Percentiles rank a stretch among this genome's conserved stretches.
phyloP scores from a whole-genome alignment of 2,329 filamentous ascomycete species.

The Aureobasidium lini region DNA sequence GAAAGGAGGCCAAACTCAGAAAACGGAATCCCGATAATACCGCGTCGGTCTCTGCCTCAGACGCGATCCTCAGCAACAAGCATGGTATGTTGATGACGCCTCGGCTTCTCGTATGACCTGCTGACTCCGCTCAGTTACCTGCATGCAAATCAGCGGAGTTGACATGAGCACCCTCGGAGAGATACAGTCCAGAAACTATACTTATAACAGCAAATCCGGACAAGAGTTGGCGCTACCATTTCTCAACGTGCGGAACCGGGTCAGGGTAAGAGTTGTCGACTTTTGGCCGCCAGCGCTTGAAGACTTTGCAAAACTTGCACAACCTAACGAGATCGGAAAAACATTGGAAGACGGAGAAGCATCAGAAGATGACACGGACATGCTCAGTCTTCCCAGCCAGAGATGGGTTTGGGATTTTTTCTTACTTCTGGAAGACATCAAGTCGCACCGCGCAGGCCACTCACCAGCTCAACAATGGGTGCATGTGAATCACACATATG shows the following conservation, averaged over 20 bases:
- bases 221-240: slow-evolving; percentile 55
- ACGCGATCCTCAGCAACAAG: background rate
- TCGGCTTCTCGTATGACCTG: background rate
- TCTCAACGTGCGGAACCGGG: slow-evolving; percentile 62
- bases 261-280: slow-evolving; percentile 70
- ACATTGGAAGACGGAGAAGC: background rate
- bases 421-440: slow-evolving; percentile 67
- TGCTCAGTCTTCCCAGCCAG: slow-evolving; percentile 24
- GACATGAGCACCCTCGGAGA: slow-evolving; percentile 35
- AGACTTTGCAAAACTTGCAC: slow-evolving; percentile 53
- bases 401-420: slow-evolving; percentile 80
- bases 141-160: slow-evolving; percentile 35
- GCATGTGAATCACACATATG: slow-evolving; percentile 55
- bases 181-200: slow-evolving; percentile 34
- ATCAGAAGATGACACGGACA: slow-evolving; percentile 24
- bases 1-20: slow-evolving; percentile 25
- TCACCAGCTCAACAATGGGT: slow-evolving; percentile 53
- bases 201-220: background rate
- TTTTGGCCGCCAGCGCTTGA: slow-evolving; percentile 64
- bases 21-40: slow-evolving; percentile 25
- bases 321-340: background rate
- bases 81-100: background rate
- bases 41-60: background rate
- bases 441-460: slow-evolving; percentile 24
- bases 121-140: slow-evolving; percentile 35